Percentiles rank a stretch among this genome's conserved stretches.
phyloP scores from a whole-genome alignment of 208 protist genomes.

The Wallacemonas sp. region DNA sequence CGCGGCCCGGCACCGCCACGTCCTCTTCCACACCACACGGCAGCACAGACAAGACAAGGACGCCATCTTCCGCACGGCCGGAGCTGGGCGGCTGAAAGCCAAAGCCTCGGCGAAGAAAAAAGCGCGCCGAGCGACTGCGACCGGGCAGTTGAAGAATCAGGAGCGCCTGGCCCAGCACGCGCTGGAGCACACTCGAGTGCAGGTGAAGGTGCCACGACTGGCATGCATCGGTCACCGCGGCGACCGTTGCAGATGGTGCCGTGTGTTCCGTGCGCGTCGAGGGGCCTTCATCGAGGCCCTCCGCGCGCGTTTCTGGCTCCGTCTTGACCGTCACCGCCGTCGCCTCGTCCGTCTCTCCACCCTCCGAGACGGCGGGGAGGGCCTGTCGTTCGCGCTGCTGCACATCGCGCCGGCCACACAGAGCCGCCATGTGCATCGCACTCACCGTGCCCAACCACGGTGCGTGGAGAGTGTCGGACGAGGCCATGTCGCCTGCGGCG shows the following conservation, averaged over 20 bases:
- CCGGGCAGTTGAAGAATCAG: constrained; percentile 35
- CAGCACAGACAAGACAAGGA: constrained; percentile 24
- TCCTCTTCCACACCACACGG: constrained; percentile 24
- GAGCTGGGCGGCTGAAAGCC: neutral
- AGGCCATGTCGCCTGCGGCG: neutral
- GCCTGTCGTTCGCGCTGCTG: neutral
- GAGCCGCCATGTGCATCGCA: neutral
- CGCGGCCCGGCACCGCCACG: too few relatives aligned
- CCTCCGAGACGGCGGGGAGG: neutral
- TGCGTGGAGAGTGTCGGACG: neutral
- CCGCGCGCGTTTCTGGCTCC: neutral
- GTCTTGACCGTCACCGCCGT: neutral
- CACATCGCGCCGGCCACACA: neutral
- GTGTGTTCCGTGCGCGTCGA: too few relatives aligned
- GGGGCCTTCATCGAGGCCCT: too few relatives aligned
- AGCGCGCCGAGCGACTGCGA: constrained; percentile 37
- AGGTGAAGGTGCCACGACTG: neutral
- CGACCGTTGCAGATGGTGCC: too few relatives aligned
- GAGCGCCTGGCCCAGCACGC: constrained; percentile 33
- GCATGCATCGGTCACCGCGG: neutral
- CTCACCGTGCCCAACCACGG: constrained; percentile 3
- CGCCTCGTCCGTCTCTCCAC: neutral
- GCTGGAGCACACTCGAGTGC: constrained; percentile 19
- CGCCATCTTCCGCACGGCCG: neutral
- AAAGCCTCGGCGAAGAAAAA: constrained; percentile 13